These are phyloP conservation scores for Kazachstania psychrophila DNA, from an alignment of 805 yeast genomes.

Conservation along the genomic window DNA sequence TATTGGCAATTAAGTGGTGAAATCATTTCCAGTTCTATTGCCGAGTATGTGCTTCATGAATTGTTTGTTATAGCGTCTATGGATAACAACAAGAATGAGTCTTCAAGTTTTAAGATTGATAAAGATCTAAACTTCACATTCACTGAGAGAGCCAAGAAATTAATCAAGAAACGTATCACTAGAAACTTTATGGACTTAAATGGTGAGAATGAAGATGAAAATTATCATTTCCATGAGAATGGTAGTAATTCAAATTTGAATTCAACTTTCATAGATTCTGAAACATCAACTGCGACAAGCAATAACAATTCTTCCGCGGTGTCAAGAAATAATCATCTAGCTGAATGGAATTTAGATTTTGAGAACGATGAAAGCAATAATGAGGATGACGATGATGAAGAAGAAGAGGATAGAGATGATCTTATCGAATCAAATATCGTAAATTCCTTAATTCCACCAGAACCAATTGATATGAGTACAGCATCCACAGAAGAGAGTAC, in stretches of 20 bases:
- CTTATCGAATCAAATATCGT: constrained; percentile 1
- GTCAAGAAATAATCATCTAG: not conserved
- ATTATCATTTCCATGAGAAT: constrained; percentile 10
- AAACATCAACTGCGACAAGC: not conserved
- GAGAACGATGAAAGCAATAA: constrained; percentile 1
- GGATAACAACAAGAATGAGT: constrained; percentile 40
- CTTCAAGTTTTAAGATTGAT: constrained; percentile 74
- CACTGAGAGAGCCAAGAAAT: constrained; percentile 64
- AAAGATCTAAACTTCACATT: constrained; percentile 55
- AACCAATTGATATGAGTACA: constrained; percentile 17
- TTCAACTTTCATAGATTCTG: constrained; percentile 7
- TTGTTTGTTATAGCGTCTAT: constrained; percentile 31
- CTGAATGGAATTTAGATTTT: constrained; percentile 5
- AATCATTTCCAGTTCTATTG: constrained; percentile 85
- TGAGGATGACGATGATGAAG: constrained; percentile 1
- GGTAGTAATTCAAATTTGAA: constrained; percentile 5
- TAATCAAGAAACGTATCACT: constrained; percentile 67
- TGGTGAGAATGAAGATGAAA: constrained; percentile 15
- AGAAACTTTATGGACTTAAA: constrained; percentile 44
- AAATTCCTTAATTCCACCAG: constrained; percentile 22
- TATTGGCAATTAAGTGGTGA: constrained; percentile 98
- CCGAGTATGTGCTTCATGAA: constrained; percentile 70
- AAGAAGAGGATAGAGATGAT: not conserved
- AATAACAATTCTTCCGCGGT: not conserved
- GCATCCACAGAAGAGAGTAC: not conserved